Base-by-base conservation (phyloP, 257 asterid species). In the Petunia axillaris region DNA sequence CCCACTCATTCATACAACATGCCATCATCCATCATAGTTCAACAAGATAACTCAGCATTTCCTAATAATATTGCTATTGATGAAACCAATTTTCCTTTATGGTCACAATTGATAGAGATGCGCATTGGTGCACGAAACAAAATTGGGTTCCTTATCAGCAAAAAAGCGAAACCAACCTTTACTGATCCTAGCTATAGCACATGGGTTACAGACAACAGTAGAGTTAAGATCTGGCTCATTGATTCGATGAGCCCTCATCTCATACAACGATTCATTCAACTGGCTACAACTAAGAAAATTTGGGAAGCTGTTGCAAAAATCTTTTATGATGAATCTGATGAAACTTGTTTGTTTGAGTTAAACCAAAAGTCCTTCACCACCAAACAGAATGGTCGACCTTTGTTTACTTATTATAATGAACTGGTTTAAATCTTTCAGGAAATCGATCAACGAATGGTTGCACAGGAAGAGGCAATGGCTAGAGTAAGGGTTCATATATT, bases 91-190 rank as follows among this genome's bases (percentile, higher is more conserved):
- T 70, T 37, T 43, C 16, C 6, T 6, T 25, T n/a, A 43, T 71
- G 36, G 64, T 71, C 64, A 40, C 43, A 80, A 68, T 63, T 80
- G 13, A 80, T 80, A 63, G 73, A 80, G 50, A 80, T 80, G 73
- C 43, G 64, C 37, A 80, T 71, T 71, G 74, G 74, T 0, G 74
- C 71, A 48, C 6, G 54, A 16, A 64, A 64, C n/a, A 79, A 79
- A 64, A 41, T 37, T 0, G 4, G 50, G 11, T 64, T 13, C 52
- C 58, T 81, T 25, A 74, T 1, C 4, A 11, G 59, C 35, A 58
- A 75, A 81, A 62, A 50, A 1, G 44, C 9, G 3, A 76, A 76
- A 76, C 55, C 73, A 40, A 37, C 38, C 8, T 7, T 2, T 9
- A 43, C 25, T 6, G 77, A 66, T 15, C 39, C 39, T 14, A 16